Evolutionary conservation across 2,329 filamentous ascomycete genomes (phyloP), one percentile per base, ranked within the genome.

Genomic region (Bipolaris victoriae): DNA sequence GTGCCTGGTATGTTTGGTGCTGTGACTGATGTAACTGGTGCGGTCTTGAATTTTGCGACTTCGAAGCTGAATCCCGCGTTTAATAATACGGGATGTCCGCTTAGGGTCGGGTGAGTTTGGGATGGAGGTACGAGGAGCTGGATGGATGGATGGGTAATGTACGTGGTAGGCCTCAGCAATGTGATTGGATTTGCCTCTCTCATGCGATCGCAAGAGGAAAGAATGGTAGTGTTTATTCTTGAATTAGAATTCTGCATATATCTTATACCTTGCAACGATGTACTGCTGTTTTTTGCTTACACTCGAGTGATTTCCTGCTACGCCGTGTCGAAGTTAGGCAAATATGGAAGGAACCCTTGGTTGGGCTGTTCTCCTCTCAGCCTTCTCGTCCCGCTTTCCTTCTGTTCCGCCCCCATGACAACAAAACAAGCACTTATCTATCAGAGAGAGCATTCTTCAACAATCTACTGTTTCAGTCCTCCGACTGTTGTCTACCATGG

Each of bases 11-110:
- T 57, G 13, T 24, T 71, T 54, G 62, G 58, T 10, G 31, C 45
- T 1, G 49, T 60, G 2, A 62, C 62, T 5, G 61, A 60, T 10
- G 11, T 66, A 2, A 56, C 66, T 15, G 50, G 59, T 5, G 41
- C 44, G 1, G 7, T 66, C 1, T 36, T 71, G 40, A 58, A 64
- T 22, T 70, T 61, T 54, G 46, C 55, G 2, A 18, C 59, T 2
- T 58, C 58, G 11, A 64, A 70, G 55, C 45, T 71, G 26, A 69
- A 70, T 40, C 67, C 66, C 0, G 48, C 63, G 5, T 71, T 71
- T 52, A 44, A 60, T 56, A 69, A 67, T 13, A 44, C 67, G 50
- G 46, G 79, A 77, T 46, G 95, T 77, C 53, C 56, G 31, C 50
- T 67, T 26, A 62, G 52, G 50, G 6, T 36, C 15, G 18, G 18